Conservation (phyloP, 495 filamentous ascomycete genomes). For the Penicillium dipodomyicola region DNA sequence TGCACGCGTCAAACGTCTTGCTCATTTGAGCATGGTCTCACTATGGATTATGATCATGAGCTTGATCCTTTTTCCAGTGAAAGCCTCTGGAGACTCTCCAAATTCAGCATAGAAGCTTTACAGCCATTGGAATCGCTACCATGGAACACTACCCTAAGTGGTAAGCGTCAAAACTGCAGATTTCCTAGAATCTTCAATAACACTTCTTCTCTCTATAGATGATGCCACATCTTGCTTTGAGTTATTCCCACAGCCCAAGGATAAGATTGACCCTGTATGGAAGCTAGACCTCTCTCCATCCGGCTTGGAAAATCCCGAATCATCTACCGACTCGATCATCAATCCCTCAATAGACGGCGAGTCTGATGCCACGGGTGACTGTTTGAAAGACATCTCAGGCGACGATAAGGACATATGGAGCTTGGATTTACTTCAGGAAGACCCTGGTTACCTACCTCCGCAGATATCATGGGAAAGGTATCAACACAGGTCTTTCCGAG, state of each 20-base stretch:
- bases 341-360: slow-evolving; percentile 34
- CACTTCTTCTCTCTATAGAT: slow-evolving; percentile 20
- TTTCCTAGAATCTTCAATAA: slow-evolving; percentile 2
- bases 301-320: slow-evolving; percentile 20
- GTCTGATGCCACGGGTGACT: slow-evolving; percentile 12
- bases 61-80: slow-evolving; percentile 70
- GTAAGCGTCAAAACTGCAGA: slow-evolving; percentile 24
- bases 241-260: slow-evolving; percentile 19
- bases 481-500: slow-evolving; percentile 39
- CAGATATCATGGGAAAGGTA: slow-evolving; percentile 76
- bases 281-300: slow-evolving; percentile 34
- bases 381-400: slow-evolving; percentile 16
- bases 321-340: slow-evolving; percentile 24
- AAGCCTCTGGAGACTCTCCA: slow-evolving; percentile 58
- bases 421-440: slow-evolving; percentile 23
- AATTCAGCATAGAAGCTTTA: slow-evolving; percentile 41
- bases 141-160: slow-evolving; percentile 36
- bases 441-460: slow-evolving; percentile 26
- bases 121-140: slow-evolving; percentile 40
- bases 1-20: slow-evolving; percentile 15
- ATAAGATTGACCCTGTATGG: slow-evolving; percentile 30
- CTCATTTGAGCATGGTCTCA: slow-evolving; percentile 23
- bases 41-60: slow-evolving; percentile 48
- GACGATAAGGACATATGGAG: slow-evolving; percentile 57
- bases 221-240: slow-evolving; percentile 31